Conservation (phyloP, 1,284 basidiomycete species). For the Rhodotorula sp. region DNA sequence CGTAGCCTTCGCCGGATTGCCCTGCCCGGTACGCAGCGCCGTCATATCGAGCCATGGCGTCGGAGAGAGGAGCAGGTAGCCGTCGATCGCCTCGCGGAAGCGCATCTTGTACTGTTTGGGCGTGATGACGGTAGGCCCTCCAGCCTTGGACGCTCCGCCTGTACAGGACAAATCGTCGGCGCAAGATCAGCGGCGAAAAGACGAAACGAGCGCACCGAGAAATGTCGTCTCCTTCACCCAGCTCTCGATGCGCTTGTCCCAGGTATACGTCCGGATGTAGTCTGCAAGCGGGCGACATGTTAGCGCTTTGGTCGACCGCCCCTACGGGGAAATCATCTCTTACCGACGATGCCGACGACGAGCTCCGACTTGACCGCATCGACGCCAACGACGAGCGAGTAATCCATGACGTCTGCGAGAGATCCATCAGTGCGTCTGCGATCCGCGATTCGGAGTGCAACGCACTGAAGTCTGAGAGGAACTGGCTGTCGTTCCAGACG, state of each 20-base stretch:
- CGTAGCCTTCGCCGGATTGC: background rate
- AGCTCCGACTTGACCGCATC: conserved; percentile 61
- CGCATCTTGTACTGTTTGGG: conserved; percentile 73
- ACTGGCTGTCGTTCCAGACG: conserved; percentile 79
- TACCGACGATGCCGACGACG: conserved; percentile 94
- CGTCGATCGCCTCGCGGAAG: conserved; percentile 77
- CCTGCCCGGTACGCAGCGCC: background rate
- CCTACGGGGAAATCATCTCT: conserved; percentile 41
- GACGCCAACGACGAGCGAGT: conserved; percentile 92
- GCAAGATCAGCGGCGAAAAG: too few species aligned
- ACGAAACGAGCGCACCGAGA: conserved; percentile 56
- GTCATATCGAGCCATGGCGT: conserved; percentile 18
- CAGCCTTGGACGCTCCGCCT: conserved; percentile 52
- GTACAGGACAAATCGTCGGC: background rate
- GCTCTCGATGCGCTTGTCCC: conserved; percentile 97
- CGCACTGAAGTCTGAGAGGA: conserved; percentile 77
- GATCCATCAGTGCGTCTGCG: background rate
- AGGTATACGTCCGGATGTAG: conserved; percentile 89
- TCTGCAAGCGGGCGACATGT: conserved; percentile 59
- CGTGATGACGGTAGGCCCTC: conserved; percentile 89
- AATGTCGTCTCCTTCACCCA: conserved; percentile 95
- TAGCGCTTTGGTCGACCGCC: too few species aligned
- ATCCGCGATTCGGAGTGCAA: too few species aligned
- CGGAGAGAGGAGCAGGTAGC: conserved; percentile 29
- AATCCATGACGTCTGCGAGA: conserved; percentile 83